phyloP scores from a whole-genome alignment of 306 rosid genomes.

The Arachis stenosperma region DNA sequence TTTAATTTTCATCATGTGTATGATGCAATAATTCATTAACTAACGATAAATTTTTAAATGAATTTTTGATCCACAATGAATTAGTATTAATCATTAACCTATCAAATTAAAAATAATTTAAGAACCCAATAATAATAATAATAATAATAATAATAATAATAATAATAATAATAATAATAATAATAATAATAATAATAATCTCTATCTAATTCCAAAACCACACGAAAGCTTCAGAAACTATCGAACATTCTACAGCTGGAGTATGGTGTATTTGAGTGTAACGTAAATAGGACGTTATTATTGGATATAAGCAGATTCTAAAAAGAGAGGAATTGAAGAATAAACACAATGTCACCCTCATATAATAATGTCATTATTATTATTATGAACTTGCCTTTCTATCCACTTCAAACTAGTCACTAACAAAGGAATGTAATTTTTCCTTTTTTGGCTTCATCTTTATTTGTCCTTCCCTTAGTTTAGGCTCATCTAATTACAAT shows the following conservation, averaged over 20 bases:
- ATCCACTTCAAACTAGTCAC: background rate
- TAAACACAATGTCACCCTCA: background rate
- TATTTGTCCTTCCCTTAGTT: background rate
- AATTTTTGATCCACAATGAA: too few species aligned
- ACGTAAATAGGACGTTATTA: conserved; percentile 4
- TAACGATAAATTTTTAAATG: too few species aligned
- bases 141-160: too few species aligned
- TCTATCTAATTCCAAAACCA: background rate
- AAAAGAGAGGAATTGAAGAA: background rate
- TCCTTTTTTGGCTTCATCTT: conserved; percentile 14
- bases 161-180: too few species aligned
- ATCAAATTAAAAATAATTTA: too few species aligned
- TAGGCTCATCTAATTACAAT: conserved; percentile 1
- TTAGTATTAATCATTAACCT: too few species aligned
- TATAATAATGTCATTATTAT: background rate
- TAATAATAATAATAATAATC: too few species aligned
- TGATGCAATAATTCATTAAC: too few species aligned
- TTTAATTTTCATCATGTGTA: too few species aligned
- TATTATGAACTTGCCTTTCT: background rate
- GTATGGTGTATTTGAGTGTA: background rate
- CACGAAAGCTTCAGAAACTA: background rate
- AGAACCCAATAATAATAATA: too few species aligned
- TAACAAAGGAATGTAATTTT: conserved; percentile 18
- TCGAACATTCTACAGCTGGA: conserved; percentile 21
- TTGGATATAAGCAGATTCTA: background rate